Evolutionary conservation across 139 green algal genomes (phyloP), one percentile per base, ranked within the genome.

Genomic region (Pleodorina starrii): DNA sequence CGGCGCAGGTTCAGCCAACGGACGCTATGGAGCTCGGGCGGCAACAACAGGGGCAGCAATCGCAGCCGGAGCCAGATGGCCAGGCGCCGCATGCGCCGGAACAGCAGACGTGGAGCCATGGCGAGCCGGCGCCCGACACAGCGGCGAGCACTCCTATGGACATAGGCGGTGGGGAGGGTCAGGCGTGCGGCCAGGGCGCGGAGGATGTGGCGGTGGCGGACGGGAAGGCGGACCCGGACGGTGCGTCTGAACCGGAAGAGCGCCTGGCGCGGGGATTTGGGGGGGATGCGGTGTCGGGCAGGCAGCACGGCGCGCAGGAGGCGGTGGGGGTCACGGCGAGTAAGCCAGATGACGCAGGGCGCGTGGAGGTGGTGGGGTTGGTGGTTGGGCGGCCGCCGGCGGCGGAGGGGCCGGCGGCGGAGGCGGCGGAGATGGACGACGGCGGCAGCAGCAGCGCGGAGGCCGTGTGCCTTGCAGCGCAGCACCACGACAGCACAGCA

Each of bases 391-490:
- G 63, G 63, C 16, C 63, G 63, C 63, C 27, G 2, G 63, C 63
- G 16, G n/a, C 19, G 35, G 5, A 73, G 32, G 68, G 16, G 68
- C 35, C 1, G 35, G 35, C 1, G 35, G 35, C 17, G 16, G 42
- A 80, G 42, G 21, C 12, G 11, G 35, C 12, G 2, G 72, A 80
- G 57, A 16, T 80, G 40, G 72, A 80, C 25, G 72, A 80, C 42
- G 72, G 72, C 42, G 72, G 72, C 72, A 80, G 72, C 72, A 80
- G 72, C 43, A 80, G 72, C 17, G 72, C 72, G 7, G 72, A 80
- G 35, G 42, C 72, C 12, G 72, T 57, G 42, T 80, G 72, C 29
- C 72, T 40, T 5, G 40, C 42, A 1, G 23, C 42, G 27, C 72
- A 54, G 42, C 72, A 80, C 29, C 42, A 57, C 6, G 3, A 57